Evolutionary conservation across 768 basidiomycete species (phyloP), one percentile per base, ranked within the genome.

Genomic region (Lentinula edodes): DNA sequence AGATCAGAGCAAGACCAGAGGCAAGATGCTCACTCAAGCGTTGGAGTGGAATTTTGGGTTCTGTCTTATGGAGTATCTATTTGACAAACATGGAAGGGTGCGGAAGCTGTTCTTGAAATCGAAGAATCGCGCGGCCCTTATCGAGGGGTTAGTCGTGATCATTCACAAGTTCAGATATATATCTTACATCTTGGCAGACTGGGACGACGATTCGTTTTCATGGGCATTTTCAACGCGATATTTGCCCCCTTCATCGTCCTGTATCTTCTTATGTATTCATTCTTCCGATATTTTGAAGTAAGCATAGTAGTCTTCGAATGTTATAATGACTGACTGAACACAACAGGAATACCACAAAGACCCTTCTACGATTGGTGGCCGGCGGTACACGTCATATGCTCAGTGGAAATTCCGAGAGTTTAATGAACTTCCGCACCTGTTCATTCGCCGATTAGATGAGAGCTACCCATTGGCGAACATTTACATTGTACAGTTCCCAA

Each of bases 271-370:
- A 92, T 98, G 87, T 99, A 97, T 72, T 98, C 95, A 0, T 99
- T 99, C 82, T 99, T 99, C 81, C 91, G 96, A 3, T 99, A 99
- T 72, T 99, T 99, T 64, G 97, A 99, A 81, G 97, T 94, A 52
- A 56, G 86, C 72, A 12, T 20, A 6, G 8, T 9, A 20, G 18
- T 20, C 58, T 58, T 42, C 20, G 43, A 43, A 10, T 43, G 4
- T 16, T 32, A 5, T 13, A 1, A 9, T 34, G 16, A 5, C 8
- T 15, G 18, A 35, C 58, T 38, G 23, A 36, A 42, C 16, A n/a
- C 15, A 55, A 15, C 66, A 99, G 97, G 95, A 99, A 81, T 98
- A 98, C 69, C 96, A 93, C 83, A 96, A 96, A 74, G 94, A 98
- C 69, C 97, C 96, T 1, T 98, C 97, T 0, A 88, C 93, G 1